Evolutionary conservation across 805 yeast genomes (phyloP).

Genomic region (Blastobotrys muscicola): DNA sequence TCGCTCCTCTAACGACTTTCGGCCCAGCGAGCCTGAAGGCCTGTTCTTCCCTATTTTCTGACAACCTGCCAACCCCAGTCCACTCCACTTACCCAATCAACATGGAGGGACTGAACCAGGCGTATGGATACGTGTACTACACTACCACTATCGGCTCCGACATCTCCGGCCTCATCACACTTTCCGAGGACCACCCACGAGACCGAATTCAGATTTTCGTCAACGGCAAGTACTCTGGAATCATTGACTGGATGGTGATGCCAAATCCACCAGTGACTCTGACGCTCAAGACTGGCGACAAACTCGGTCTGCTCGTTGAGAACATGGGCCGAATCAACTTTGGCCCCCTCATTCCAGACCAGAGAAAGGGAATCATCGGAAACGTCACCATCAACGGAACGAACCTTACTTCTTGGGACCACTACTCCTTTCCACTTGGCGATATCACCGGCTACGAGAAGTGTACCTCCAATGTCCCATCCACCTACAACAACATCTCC

Average conservation of each 20-base stretch:
- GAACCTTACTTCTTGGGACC: neutral
- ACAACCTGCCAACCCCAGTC: neutral
- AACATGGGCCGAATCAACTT: constrained; percentile 5
- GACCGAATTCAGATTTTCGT: constrained; percentile 3
- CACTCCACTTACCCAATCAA: neutral
- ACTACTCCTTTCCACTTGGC: neutral
- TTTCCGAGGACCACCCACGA: constrained; percentile 2
- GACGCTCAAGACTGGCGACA: constrained; percentile 3
- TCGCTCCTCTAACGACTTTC: neutral
- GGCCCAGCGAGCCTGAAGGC: neutral
- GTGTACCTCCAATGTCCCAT: neutral
- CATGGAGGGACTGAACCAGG: constrained; percentile 4
- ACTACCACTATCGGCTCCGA: neutral
- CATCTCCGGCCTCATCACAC: neutral
- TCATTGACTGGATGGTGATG: neutral
- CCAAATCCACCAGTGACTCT: neutral
- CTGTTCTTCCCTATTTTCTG: neutral
- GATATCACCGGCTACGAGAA: neutral
- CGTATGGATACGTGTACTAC: constrained; percentile 1
- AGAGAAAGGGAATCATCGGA: constrained; percentile 4
- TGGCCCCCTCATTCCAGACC: constrained; percentile 1
- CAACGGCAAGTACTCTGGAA: constrained; percentile 2
- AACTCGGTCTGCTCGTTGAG: constrained; percentile 3
- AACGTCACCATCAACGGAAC: neutral
- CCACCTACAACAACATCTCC: neutral